Evolutionary conservation across 352 stramenopile species (phyloP).

Genomic region (Globisporangium alternatum): DNA sequence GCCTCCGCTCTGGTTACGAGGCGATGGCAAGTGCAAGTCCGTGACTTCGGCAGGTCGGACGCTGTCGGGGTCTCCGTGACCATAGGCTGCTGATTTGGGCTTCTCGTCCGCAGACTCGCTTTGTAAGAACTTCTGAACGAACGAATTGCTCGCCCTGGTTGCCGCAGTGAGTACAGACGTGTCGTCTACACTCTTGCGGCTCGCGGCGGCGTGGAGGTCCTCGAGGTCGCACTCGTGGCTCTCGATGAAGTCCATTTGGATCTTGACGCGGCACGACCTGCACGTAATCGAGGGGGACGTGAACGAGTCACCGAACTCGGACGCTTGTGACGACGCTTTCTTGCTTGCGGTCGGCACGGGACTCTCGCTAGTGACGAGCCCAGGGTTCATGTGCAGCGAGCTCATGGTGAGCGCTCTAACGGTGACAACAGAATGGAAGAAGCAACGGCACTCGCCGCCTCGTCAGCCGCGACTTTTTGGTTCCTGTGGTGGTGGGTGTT

Average conservation of each 20-base stretch:
- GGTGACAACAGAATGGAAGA: background rate
- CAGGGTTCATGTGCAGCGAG: conserved; percentile 39
- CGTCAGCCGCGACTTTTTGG: background rate
- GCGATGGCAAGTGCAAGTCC: background rate
- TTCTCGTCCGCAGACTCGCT: background rate
- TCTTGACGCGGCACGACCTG: conserved; percentile 45
- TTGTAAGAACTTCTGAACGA: conserved; percentile 9
- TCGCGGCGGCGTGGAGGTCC: conserved; percentile 13
- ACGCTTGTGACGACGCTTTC: background rate
- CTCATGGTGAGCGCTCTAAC: background rate
- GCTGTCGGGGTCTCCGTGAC: background rate
- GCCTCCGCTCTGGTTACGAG: background rate
- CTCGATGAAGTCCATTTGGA: conserved; percentile 60
- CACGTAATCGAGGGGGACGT: conserved; percentile 40
- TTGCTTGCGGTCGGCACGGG: background rate
- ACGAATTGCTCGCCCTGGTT: conserved; percentile 3
- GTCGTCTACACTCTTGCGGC: conserved; percentile 17
- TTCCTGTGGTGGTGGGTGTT: background rate
- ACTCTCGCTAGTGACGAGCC: conserved; percentile 48
- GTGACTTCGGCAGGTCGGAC: conserved; percentile 5
- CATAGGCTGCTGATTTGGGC: background rate
- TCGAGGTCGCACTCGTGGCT: conserved; percentile 47
- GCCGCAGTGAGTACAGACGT: background rate
- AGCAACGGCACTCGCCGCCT: background rate
- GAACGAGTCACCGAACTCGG: background rate